These are phyloP conservation scores for Jacaranda copaia DNA, from an alignment of 257 asterid species.

Conservation along the genomic window DNA sequence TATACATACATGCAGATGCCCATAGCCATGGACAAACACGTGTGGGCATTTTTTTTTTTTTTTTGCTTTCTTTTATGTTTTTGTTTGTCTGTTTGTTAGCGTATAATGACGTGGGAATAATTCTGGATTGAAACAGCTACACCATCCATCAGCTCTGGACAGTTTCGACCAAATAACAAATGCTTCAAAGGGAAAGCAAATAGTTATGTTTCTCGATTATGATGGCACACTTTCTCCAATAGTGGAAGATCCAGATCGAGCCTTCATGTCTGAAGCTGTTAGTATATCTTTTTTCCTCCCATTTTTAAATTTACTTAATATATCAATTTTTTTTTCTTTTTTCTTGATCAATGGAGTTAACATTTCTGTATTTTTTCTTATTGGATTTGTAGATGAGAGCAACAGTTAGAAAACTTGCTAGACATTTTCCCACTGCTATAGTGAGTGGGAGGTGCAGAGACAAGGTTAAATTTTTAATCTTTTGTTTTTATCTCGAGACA, in stretches of 20 bases:
- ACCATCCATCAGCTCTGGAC: constrained; percentile 90
- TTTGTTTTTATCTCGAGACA: not conserved
- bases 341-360: not conserved
- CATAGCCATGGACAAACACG: constrained; percentile 15
- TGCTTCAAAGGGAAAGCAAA: constrained; percentile 89
- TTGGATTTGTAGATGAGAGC: constrained; percentile 68
- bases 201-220: constrained; percentile 91
- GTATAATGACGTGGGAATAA: constrained; percentile 32
- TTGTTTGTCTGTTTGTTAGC: not conserved
- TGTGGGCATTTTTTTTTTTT: not conserved
- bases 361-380: not conserved
- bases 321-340: not conserved
- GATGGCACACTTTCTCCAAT: constrained; percentile 98
- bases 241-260: constrained; percentile 90
- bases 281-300: constrained; percentile 7
- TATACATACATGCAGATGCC: not conserved
- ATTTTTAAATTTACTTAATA: not conserved
- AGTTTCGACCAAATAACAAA: constrained; percentile 80
- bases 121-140: constrained; percentile 27
- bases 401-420: constrained; percentile 76
- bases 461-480: constrained; percentile 37
- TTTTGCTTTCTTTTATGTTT: not conserved
- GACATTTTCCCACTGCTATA: constrained; percentile 81
- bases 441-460: constrained; percentile 90
- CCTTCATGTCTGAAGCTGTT: constrained; percentile 92